Evolutionary conservation across 2,329 filamentous ascomycete genomes (phyloP), one percentile per base, ranked within the genome.

Genomic region (Metarhizium brunneum): DNA sequence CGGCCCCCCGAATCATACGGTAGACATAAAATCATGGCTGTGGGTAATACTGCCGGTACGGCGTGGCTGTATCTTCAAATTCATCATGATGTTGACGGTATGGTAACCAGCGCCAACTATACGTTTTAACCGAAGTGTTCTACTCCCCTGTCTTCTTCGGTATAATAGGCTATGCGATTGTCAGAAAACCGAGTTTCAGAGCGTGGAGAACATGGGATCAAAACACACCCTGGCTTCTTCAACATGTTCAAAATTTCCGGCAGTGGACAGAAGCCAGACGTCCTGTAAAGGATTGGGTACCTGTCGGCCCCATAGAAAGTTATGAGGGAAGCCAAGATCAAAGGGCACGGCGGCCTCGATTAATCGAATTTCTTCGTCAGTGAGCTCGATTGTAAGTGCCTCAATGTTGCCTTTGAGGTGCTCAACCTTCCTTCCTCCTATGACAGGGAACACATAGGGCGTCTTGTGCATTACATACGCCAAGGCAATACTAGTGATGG

Each of bases 401-500:
- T 85, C 80, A 60, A 90, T 86, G 63, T 90, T 90, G 56, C 76
- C 77, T 64, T 84, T 80, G 45, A 92, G 71, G 65, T 91, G 86
- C 52, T 85, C 81, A 10, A 88, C 68, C 62, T 84, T 90, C 11
- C 86, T 78, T 0, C 85, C 84, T 11, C 87, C 87, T 4, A 90
- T 75, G 45, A 91, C 83, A 1, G 88, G 88, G 64, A 88, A 89
- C 13, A 90, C 84, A 62, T 88, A 83, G 0, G 85, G 81, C 0
- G 84, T 74, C 71, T 90, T 90, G 60, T 83, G 78, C 76, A 88
- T 79, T 14, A 90, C 83, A 64, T 91, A 91, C 2, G 87, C 87
- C 29, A 91, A 70, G 8, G 87, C 87, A 56, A 80, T 67, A 58
- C 73, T 75, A 16, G 75, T 77, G 59, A 78, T 69, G 53, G 67